Evolutionary conservation across 345 rosid genomes (phyloP).

Genomic region (Raphanus raphanistrum): DNA sequence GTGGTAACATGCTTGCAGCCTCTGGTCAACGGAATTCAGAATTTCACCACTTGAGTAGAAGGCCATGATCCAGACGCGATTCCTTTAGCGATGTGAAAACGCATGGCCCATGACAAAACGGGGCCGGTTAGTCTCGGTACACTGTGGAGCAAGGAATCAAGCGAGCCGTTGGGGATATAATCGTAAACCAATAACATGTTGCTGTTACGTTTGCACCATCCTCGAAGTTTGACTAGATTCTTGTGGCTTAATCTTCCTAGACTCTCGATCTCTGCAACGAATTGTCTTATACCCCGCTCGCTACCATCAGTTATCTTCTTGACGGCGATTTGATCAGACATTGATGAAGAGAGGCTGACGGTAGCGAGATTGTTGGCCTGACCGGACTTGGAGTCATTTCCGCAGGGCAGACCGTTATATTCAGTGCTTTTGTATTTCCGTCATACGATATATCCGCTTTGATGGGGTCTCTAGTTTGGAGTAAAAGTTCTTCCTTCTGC

Average conservation of each 20-base stretch:
- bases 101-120: constrained; percentile 47
- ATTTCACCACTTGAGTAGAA: too few species aligned
- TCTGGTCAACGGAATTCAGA: too few species aligned
- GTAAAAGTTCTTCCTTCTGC: constrained; percentile 23
- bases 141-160: constrained; percentile 43
- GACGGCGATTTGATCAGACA: too few species aligned
- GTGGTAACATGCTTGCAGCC: too few species aligned
- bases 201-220: too few species aligned
- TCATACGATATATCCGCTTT: constrained; percentile 29
- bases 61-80: too few species aligned
- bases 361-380: constrained; percentile 28
- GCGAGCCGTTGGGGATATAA: constrained; percentile 41
- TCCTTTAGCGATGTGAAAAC: constrained; percentile 37
- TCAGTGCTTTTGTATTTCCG: constrained; percentile 12
- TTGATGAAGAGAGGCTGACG: constrained; percentile 4
- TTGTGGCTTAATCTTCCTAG: too few species aligned
- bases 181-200: constrained; percentile 43
- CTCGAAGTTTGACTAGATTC: too few species aligned
- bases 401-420: constrained; percentile 48
- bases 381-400: constrained; percentile 16
- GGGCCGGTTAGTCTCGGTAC: constrained; percentile 3
- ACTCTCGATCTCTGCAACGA: too few species aligned
- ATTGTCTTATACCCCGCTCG: too few species aligned
- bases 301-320: too few species aligned
- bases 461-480: background rate